Evolutionary conservation across 164 flowering plant species (phyloP).

Genomic region (Aristolochia contorta): DNA sequence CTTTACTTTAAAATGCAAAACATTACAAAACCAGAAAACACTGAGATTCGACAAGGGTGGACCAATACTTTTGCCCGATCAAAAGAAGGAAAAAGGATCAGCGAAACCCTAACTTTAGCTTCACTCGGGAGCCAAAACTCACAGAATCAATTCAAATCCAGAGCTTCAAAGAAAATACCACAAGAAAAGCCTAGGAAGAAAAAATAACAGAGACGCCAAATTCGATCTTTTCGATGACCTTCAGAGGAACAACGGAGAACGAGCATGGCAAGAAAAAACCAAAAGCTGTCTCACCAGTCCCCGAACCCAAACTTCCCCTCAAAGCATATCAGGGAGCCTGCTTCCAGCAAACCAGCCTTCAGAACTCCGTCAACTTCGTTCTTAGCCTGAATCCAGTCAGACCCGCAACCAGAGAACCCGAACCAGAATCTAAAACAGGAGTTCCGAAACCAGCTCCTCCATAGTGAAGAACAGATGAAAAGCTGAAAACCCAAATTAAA

Average conservation of each 20-base stretch:
- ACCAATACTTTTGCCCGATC: constrained; percentile 12
- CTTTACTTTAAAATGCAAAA: not conserved
- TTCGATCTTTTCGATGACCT: no score
- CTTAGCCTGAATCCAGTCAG: no score
- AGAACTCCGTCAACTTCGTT: no score
- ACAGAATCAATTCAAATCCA: constrained; percentile 15
- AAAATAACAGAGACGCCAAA: not conserved
- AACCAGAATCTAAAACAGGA: no score
- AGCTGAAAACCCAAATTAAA: not conserved
- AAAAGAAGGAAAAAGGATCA: constrained; percentile 3
- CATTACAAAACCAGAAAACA: constrained; percentile 1
- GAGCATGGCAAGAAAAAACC: no score
- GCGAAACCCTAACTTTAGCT: constrained; percentile 22
- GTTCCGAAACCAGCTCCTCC: constrained; percentile 1
- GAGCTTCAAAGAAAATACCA: constrained; percentile 7
- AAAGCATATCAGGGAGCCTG: no score
- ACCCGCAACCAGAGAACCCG: no score
- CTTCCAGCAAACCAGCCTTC: no score
- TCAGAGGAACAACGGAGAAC: no score
- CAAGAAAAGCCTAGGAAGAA: not conserved
- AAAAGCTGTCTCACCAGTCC: no score
- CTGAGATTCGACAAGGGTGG: constrained; percentile 10
- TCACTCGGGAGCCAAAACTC: constrained; percentile 16
- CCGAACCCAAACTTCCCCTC: no score
- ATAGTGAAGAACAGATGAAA: not conserved